Evolutionary conservation across 2,329 filamentous ascomycete species (phyloP).

Genomic region (Anisogramma anomala): DNA sequence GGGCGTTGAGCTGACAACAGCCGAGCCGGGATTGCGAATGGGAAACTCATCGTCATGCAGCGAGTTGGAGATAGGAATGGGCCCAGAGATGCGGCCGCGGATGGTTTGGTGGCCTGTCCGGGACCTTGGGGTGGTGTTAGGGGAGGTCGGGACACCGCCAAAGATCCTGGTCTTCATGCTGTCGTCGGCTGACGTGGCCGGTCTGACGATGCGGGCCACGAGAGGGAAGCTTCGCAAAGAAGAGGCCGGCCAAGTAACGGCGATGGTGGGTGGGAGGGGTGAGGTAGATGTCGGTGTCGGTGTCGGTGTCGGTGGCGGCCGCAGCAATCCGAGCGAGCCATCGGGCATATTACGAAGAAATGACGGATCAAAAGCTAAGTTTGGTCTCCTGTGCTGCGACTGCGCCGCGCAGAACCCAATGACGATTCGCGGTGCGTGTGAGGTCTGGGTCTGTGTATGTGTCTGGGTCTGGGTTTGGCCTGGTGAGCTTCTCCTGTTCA

Average conservation of each 20-base stretch:
- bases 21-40: constrained; percentile 33
- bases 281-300: constrained; percentile 16
- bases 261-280: constrained; percentile 4
- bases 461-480: too few species aligned
- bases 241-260: constrained; percentile 7
- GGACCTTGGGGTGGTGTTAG: constrained; percentile 29
- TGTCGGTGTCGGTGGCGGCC: constrained; percentile 16
- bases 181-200: neutral
- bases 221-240: constrained; percentile 1
- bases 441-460: too few species aligned
- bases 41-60: constrained; percentile 44
- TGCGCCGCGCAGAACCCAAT: constrained; percentile 14
- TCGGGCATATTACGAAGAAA: constrained; percentile 17
- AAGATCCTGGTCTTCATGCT: constrained; percentile 14
- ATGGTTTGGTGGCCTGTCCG: constrained; percentile 35
- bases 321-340: constrained; percentile 18
- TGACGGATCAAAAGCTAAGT: constrained; percentile 12
- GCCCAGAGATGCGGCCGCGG: constrained; percentile 49
- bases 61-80: constrained; percentile 42
- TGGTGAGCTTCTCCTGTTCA: constrained; percentile 13
- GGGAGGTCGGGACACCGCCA: constrained; percentile 9
- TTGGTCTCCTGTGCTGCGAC: constrained; percentile 6
- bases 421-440: too few species aligned
- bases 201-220: constrained; percentile 3
- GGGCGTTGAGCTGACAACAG: constrained; percentile 24